phyloP scores from a whole-genome alignment of 192 early-diverging fungal species.

The Coemansia sp. region DNA sequence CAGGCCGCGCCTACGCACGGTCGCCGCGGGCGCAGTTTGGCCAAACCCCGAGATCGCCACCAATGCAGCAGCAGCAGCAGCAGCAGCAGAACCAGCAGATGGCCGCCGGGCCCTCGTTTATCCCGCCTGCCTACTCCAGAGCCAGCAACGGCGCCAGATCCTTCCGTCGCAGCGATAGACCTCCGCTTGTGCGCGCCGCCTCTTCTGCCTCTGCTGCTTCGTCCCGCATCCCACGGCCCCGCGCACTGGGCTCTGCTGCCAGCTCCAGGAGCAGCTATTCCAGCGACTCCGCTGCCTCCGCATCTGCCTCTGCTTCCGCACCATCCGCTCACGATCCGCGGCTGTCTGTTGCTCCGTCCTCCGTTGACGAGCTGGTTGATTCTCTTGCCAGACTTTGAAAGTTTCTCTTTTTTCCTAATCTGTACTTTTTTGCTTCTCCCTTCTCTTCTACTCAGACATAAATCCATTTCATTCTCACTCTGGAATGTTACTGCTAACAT shows the following conservation, averaged over 20 bases:
- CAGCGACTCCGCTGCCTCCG: not conserved
- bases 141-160: not conserved
- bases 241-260: constrained; percentile 6
- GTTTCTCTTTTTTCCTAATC: not conserved
- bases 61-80: not conserved
- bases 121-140: not conserved
- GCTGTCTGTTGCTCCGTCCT: constrained; percentile 1
- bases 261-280: constrained; percentile 1
- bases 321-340: constrained; percentile 1
- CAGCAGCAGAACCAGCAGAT: not conserved
- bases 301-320: constrained; percentile 8
- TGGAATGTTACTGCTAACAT: no score
- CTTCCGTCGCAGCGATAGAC: not conserved
- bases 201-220: not conserved
- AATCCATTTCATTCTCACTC: no score
- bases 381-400: constrained; percentile 23
- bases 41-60: not conserved
- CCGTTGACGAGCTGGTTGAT: constrained; percentile 24
- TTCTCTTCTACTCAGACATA: not conserved
- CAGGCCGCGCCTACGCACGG: not conserved
- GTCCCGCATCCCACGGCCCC: constrained; percentile 30
- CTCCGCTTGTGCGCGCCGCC: no score
- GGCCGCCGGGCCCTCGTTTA: constrained; percentile 1
- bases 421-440: not conserved
- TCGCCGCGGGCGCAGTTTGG: not conserved